Conservation (phyloP, 306 rosid genomes). For the Corylus avellana region DNA sequence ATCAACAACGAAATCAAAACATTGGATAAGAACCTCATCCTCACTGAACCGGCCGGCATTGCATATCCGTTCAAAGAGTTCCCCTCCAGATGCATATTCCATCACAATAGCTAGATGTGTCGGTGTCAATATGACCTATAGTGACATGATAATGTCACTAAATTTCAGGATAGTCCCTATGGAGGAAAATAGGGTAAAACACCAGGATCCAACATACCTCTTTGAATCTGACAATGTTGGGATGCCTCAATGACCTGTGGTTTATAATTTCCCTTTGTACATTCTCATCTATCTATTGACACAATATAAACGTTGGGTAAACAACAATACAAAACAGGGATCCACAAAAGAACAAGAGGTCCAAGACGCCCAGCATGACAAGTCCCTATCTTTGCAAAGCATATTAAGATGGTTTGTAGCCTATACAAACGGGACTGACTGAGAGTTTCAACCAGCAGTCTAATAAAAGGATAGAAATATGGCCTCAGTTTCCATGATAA, state of each 20-base stretch:
- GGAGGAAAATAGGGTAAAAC: conserved; percentile 15
- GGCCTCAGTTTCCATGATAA: not conserved
- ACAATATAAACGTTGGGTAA: conserved; percentile 25
- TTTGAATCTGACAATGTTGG: conserved; percentile 90
- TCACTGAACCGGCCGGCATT: conserved; percentile 97
- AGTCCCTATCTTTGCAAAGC: not conserved
- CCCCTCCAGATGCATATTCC: conserved; percentile 99
- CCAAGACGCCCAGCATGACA: not conserved
- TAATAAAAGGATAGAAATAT: not conserved
- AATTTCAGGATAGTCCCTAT: conserved; percentile 16
- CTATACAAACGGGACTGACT: not conserved
- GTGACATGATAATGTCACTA: conserved; percentile 23
- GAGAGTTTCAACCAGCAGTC: not conserved
- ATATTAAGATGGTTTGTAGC: not conserved
- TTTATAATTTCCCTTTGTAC: conserved; percentile 94
- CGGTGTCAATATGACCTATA: conserved; percentile 84
- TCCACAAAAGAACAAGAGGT: conserved; percentile 9
- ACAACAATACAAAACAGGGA: conserved; percentile 15
- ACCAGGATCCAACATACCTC: conserved; percentile 55
- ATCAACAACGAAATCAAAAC: conserved; percentile 17
- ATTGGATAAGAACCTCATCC: conserved; percentile 69
- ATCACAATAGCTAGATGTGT: conserved; percentile 88
- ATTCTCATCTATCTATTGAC: conserved; percentile 89
- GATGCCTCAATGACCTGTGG: conserved; percentile 94
- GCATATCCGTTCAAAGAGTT: conserved; percentile 94